Base-by-base conservation (phyloP, 2,329 filamentous ascomycete genomes). In the Colletotrichum sp. region DNA sequence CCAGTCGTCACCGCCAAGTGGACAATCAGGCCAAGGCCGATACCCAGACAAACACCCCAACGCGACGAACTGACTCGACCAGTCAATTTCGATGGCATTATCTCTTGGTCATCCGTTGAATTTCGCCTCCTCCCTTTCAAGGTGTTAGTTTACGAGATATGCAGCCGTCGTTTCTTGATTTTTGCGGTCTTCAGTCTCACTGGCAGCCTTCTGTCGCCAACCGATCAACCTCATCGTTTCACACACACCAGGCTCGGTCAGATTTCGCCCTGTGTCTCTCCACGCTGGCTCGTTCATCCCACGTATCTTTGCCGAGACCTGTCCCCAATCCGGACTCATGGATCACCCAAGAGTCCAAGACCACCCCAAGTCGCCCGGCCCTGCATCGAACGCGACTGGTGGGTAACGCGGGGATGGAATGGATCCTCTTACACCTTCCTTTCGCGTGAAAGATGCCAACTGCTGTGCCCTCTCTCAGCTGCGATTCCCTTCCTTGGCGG, bases 381-480 rank as follows among this genome's bases (percentile, higher is more conserved):
- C 67, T 28, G 55, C 28, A 60, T 74, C 57, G 48, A 65, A 48
- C 21, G 64, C 59, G 74, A 73, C 43, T 61, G 48, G 65, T 76
- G 64, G 74, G 48, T 74, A 69, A 69, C 74, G 74, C 74, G 65
- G 64, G 64, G 74, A 69, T 66, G 59, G 43, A 74, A 74, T 75
- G 71, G 65, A 73, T 74, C 43, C 64, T 76, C 65, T 73, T 74
- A 66, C 74, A 74, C 74, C 74, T 69, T 76, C 74, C 74, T 76
- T 76, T 74, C 74, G 70, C 65, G 74, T 76, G 57, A 66, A 76
- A 69, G 59, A 76, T 68, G 70, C 64, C 70, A 69, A 69, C 21
- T 26, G 59, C 43, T 69, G 57, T 75, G 43, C 70, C 70, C 14
- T 60, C 57, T 64, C 72, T 34, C n/a, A 74, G 64, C 59, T 69